Percentiles rank a stretch among this genome's conserved stretches.
phyloP scores from a whole-genome alignment of 495 filamentous ascomycete genomes.

The Aspergillus baeticus region DNA sequence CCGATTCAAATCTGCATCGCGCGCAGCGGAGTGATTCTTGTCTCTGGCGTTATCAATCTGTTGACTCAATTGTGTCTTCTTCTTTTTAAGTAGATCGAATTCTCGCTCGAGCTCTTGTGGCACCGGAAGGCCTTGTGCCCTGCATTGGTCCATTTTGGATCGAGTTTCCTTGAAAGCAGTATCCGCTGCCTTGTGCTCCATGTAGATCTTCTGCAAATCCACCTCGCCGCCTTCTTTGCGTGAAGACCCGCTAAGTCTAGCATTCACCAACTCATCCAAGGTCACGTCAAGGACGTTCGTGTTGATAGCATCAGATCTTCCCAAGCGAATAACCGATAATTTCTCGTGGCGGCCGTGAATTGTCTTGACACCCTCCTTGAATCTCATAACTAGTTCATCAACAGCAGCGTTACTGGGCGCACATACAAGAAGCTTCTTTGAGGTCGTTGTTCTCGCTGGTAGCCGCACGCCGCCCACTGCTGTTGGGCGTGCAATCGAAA shows the following conservation, averaged over 20 bases:
- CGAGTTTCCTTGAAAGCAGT: constrained; percentile 65
- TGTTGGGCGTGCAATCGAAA: constrained; percentile 50
- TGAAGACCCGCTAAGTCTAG: constrained; percentile 54
- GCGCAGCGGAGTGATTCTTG: constrained; percentile 68
- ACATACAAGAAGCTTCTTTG: constrained; percentile 90
- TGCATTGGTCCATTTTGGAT: constrained; percentile 67
- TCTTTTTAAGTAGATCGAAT: constrained; percentile 72
- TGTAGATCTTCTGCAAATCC: constrained; percentile 74
- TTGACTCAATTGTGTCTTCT: constrained; percentile 70
- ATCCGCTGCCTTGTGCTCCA: constrained; percentile 77
- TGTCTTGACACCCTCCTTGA: constrained; percentile 85
- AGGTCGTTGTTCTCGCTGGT: constrained; percentile 28
- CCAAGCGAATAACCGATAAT: constrained; percentile 84
- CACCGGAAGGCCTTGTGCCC: constrained; percentile 58
- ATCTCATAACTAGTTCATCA: constrained; percentile 89
- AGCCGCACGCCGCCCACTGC: constrained; percentile 19
- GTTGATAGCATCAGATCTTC: constrained; percentile 91
- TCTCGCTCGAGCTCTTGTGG: constrained; percentile 68
- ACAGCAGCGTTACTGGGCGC: constrained; percentile 97
- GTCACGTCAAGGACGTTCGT: constrained; percentile 87
- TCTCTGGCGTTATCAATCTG: constrained; percentile 84
- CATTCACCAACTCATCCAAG: constrained; percentile 85
- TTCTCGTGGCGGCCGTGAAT: constrained; percentile 66
- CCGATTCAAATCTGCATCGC: constrained; percentile 82
- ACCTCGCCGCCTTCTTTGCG: constrained; percentile 45